Percentiles rank a stretch among this genome's conserved stretches.
phyloP scores from a whole-genome alignment of 1,284 basidiomycete genomes.

The Cryptococcus depauperatus region DNA sequence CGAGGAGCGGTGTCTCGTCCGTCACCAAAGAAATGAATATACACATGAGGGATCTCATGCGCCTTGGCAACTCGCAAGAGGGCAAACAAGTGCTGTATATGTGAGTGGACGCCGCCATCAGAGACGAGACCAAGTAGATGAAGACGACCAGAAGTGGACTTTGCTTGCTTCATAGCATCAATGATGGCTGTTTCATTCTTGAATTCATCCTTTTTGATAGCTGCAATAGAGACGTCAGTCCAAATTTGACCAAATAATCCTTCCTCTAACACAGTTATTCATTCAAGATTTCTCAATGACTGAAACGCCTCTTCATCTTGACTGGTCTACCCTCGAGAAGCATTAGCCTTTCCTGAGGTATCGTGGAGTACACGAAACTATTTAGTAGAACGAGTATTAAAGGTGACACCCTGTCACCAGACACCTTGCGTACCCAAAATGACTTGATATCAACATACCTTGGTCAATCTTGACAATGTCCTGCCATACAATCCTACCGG shows the following conservation, averaged over 20 bases:
- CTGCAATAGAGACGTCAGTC: slow-evolving; percentile 25
- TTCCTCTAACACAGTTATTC: too few species aligned
- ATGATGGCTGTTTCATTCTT: slow-evolving; percentile 68
- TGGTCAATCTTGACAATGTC: slow-evolving; percentile 89
- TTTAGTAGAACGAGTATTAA: too few species aligned
- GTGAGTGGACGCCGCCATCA: slow-evolving; percentile 90
- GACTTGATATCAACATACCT: slow-evolving; percentile 27
- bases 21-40: slow-evolving; percentile 84
- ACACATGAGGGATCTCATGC: slow-evolving; percentile 68
- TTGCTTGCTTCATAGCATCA: slow-evolving; percentile 64
- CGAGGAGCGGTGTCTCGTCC: slow-evolving; percentile 75
- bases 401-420: too few species aligned
- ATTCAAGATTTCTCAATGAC: too few species aligned
- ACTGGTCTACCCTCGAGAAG: too few species aligned
- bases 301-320: too few species aligned
- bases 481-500: slow-evolving; percentile 87
- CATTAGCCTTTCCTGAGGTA: too few species aligned
- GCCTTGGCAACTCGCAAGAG: slow-evolving; percentile 81
- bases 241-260: not conserved
- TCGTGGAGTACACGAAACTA: too few species aligned
- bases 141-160: slow-evolving; percentile 67
- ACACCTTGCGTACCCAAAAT: too few species aligned
- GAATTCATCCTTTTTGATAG: slow-evolving; percentile 79
- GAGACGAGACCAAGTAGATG: slow-evolving; percentile 81
- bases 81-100: slow-evolving; percentile 76